Conservation (phyloP, 768 basidiomycete species). For the Cubamyces sp. region DNA sequence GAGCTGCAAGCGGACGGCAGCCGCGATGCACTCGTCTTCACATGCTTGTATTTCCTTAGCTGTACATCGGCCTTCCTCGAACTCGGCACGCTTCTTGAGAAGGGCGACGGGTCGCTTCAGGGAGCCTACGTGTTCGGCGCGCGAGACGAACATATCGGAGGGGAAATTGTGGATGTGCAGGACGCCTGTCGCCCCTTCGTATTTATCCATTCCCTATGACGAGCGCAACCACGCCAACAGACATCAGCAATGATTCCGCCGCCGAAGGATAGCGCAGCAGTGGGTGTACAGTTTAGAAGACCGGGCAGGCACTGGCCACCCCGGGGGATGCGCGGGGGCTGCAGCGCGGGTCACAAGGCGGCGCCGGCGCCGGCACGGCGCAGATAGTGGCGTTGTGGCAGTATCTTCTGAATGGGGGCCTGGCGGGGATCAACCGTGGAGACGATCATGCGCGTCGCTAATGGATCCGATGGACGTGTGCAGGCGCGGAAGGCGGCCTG, state of each 20-base stretch:
- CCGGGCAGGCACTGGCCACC: neutral
- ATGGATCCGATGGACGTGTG: neutral
- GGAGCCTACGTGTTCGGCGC: slow-evolving; percentile 64
- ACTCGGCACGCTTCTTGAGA: slow-evolving; percentile 46
- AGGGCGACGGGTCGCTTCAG: slow-evolving; percentile 55
- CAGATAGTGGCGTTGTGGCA: slow-evolving; percentile 19
- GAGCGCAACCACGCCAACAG: neutral
- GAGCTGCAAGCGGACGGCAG: slow-evolving; percentile 55
- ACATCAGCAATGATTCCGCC: neutral
- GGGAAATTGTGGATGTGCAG: neutral
- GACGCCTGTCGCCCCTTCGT: neutral
- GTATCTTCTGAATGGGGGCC: slow-evolving; percentile 5
- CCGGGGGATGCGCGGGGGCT: slow-evolving; percentile 1
- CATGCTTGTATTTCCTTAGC: slow-evolving; percentile 45
- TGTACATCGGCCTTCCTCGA: slow-evolving; percentile 45
- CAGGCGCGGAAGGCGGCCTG: neutral
- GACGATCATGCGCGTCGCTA: slow-evolving; percentile 9
- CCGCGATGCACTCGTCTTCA: slow-evolving; percentile 57
- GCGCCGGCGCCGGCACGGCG: slow-evolving; percentile 2
- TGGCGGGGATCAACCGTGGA: neutral
- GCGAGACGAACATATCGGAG: slow-evolving; percentile 16
- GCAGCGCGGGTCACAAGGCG: slow-evolving; percentile 7
- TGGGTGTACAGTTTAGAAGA: neutral
- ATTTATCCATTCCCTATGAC: neutral
- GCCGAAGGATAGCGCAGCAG: neutral